Evolutionary conservation across 2,329 filamentous ascomycete species (phyloP), one percentile per base, ranked within the genome.

Genomic region (Diplodia scrobiculata): DNA sequence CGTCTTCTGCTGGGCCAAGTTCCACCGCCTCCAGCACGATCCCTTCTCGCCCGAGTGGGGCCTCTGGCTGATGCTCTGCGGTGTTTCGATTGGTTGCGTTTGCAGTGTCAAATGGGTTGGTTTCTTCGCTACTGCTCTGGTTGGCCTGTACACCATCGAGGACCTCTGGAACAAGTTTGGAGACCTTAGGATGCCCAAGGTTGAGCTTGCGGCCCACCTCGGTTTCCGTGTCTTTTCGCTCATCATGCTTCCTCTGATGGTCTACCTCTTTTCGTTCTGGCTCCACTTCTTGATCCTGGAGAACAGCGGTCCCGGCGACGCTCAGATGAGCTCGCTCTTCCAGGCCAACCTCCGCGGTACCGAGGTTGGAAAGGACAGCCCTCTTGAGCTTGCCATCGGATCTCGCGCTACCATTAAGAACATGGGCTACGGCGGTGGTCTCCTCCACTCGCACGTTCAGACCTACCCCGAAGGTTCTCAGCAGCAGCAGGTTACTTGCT

Each of bases 261-360:
- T 99, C 73, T 99, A 99, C 82, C 89, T 97, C 80, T 89, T 97
- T 76, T 96, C 92, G 51, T 99, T 99, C 78, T 96, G 91, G 72
- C 80, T 97, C 64, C 95, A 99, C 80, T 99, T 99, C 79, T 84
- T 92, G 69, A 91, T 99, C 69, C 86, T 99, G 67, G 91, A 96
- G 78, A 94, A 92, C 80, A 94, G 89, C 72, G 95, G 95, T 21
- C 95, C 96, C 7, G 95, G 95, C 65, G 95, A 99, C 81, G 95
- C 95, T n/a, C 95, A 99, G 80, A 99, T 99, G 95, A 97, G 93
- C 81, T 99, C 95, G 29, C 87, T 99, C 60, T 99, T 99, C 86
- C 95, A 99, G 78, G 95, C 96, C 55, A 99, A 99, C 76, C 85
- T 99, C 45, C 89, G 87, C 73, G 95, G 95, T 29, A 98, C 94